Evolutionary conservation across 805 yeast genomes (phyloP).

Genomic region (Saccharomycopsis sp.): DNA sequence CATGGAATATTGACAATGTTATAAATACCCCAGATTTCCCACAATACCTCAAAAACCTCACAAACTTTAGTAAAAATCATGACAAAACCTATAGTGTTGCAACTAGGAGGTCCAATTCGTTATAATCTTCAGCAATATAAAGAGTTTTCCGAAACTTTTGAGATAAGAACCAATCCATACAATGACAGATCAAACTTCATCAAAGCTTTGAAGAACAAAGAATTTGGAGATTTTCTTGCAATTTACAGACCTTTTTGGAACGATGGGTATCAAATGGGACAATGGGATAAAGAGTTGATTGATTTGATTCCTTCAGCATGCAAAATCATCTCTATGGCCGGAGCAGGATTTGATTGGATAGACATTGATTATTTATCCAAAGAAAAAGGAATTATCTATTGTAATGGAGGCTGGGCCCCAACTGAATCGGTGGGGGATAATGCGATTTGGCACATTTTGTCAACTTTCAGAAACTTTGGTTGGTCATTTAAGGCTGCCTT

Average conservation of each 20-base stretch:
- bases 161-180: slow-evolving; percentile 2
- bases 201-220: slow-evolving; percentile 1
- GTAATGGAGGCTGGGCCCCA: slow-evolving; percentile 16
- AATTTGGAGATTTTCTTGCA: slow-evolving; percentile 14
- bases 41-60: too few relatives aligned
- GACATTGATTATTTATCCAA: slow-evolving; percentile 32
- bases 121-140: slow-evolving; percentile 10
- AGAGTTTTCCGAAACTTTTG: slow-evolving; percentile 5
- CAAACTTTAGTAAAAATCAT: too few relatives aligned
- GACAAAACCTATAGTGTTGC: slow-evolving; percentile 13
- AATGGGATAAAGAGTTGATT: slow-evolving; percentile 14
- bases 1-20: too few relatives aligned
- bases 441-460: slow-evolving; percentile 16
- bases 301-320: slow-evolving; percentile 11
- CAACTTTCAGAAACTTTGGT: slow-evolving; percentile 14
- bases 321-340: slow-evolving; percentile 16
- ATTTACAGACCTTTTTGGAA: slow-evolving; percentile 17
- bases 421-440: slow-evolving; percentile 16
- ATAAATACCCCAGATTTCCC: too few relatives aligned
- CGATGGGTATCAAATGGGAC: slow-evolving; percentile 17
- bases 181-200: slow-evolving; percentile 5
- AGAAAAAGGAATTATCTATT: slow-evolving; percentile 25
- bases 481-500: slow-evolving; percentile 10
- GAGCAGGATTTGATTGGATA: slow-evolving; percentile 52
- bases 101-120: slow-evolving; percentile 17